Evolutionary conservation across 73 alveolate genomes (phyloP).

Genomic region (Paramecium tetraurelia): DNA sequence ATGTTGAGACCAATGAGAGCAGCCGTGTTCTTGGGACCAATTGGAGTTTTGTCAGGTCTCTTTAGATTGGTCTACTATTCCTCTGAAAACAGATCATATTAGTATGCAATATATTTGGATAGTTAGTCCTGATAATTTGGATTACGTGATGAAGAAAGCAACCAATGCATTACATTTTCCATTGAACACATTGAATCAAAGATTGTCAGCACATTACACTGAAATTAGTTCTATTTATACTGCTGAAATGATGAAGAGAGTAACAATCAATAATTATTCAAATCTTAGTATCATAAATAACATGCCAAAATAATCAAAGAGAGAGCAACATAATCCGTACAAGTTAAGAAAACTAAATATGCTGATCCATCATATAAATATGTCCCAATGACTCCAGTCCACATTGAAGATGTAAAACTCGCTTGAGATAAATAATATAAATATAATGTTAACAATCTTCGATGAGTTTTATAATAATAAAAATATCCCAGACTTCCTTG

Average conservation of each 20-base stretch:
- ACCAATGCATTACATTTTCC: conserved; percentile 45
- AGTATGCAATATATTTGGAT: neutral
- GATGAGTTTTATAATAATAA: neutral
- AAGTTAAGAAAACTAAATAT: conserved; percentile 37
- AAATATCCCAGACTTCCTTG: neutral
- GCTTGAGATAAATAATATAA: neutral
- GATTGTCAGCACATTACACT: conserved; percentile 56
- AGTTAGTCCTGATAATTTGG: conserved; percentile 59
- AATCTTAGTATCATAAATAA: conserved; percentile 27
- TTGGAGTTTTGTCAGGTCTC: conserved; percentile 50
- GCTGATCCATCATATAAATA: conserved; percentile 41
- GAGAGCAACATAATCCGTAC: neutral
- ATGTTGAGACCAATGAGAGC: conserved; percentile 60
- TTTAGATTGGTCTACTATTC: conserved; percentile 46
- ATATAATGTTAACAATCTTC: neutral
- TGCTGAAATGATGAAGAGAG: conserved; percentile 65
- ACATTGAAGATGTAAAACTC: neutral
- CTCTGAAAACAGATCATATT: conserved; percentile 50
- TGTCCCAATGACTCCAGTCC: conserved; percentile 14
- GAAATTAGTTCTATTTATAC: conserved; percentile 58
- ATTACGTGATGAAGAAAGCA: conserved; percentile 58
- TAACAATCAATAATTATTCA: neutral
- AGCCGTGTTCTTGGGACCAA: conserved; percentile 49
- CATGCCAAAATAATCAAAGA: conserved; percentile 21
- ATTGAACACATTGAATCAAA: conserved; percentile 57